Evolutionary conservation across 2,329 filamentous ascomycete species (phyloP), one percentile per base, ranked within the genome.

Genomic region (Verticillium isaacii): DNA sequence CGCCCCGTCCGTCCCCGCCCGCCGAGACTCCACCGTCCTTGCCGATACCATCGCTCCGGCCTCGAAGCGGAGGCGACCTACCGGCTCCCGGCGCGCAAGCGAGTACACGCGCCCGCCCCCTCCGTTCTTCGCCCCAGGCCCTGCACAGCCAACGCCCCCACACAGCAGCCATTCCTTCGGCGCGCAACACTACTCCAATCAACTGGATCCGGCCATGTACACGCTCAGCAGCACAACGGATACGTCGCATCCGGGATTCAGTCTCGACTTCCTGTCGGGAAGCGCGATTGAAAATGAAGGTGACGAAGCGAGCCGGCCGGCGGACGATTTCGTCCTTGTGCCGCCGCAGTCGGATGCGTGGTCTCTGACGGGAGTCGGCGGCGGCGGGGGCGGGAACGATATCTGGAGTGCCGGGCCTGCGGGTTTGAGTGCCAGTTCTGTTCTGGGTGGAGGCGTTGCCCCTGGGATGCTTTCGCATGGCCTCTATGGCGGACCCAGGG

Each of bases 51-150:
- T 66, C n/a, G 63, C 39, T 5, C 68, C 69, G 39, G 67, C 69
- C 1, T 61, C 63, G 6, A 76, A 76, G 63, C 73, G 69, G 62
- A 68, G 69, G 14, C 67, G 74, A 4, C 68, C 72, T 5, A 60
- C 64, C 8, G 62, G 63, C 39, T 70, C 68, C 32, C 68, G 71
- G 32, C 67, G 71, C 19, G 67, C 72, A 1, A 74, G 71, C 2
- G 74, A 75, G 55, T 70, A 72, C 45, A 58, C 70, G 4, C 67
- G 70, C 1, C 72, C 71, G 1, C 64, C 68, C n/a, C 71, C 73
- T 14, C 64, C 70, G 1, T 73, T 71, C 59, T 72, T 71, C 60
- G 52, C 60, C 9, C 37, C 54, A 8, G 54, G 58, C 14, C 56
- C 57, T 7, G 54, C 64, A 1, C 68, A 68, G 41, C 56, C 64